Conservation (phyloP, 176 grass and related monocot genomes). For the Aegilops longissima region DNA sequence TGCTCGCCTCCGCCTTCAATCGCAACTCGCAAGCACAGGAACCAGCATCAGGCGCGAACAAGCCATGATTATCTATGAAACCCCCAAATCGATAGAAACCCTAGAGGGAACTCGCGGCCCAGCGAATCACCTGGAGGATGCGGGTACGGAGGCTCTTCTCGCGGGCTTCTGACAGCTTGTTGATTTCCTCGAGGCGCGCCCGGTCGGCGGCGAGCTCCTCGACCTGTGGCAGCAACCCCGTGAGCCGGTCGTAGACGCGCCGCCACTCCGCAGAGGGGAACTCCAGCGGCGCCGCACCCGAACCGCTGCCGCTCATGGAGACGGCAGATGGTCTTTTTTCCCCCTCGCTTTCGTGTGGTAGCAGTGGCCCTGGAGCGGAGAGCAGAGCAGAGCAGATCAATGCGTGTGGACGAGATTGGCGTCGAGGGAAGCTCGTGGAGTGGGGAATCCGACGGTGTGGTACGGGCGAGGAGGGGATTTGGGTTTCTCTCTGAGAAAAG, state of each 20-base stretch:
- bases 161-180: background rate
- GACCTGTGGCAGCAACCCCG: constrained; percentile 31
- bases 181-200: constrained; percentile 18
- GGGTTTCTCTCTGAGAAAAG: background rate
- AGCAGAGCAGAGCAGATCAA: too few species aligned
- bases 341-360: too few species aligned
- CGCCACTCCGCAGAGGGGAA: constrained; percentile 9
- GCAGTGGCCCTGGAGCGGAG: too few species aligned
- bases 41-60: constrained; percentile 3
- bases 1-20: background rate
- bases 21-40: background rate
- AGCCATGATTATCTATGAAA: too few species aligned
- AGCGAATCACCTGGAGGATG: constrained; percentile 1
- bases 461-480: background rate
- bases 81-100: background rate
- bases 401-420: too few species aligned
- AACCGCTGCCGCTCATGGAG: background rate
- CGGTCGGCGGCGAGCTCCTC: constrained; percentile 30
- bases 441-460: background rate
- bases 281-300: background rate
- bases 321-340: background rate
- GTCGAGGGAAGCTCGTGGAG: background rate
- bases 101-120: background rate
- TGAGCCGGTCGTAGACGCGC: constrained; percentile 15
- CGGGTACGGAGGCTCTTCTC: background rate